A percentile compares a stretch with the other conserved stretches of the same genome.
Evolutionary conservation across 768 basidiomycete genomes (phyloP).

Genomic region (Boletus insuetus): DNA sequence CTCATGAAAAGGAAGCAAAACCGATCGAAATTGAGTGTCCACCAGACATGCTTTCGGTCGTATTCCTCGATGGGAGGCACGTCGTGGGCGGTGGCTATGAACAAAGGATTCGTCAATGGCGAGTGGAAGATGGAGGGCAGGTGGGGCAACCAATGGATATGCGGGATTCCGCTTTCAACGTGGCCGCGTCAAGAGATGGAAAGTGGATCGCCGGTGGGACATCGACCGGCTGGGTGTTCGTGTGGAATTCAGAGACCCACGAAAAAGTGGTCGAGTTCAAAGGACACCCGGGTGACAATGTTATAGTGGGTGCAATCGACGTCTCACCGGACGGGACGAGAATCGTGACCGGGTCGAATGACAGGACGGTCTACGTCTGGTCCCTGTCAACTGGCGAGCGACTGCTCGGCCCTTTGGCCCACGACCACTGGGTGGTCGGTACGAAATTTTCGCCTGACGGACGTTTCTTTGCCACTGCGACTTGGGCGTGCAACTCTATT

Average conservation of each 20-base stretch:
- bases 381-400: not conserved
- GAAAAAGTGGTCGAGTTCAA: not conserved
- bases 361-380: not conserved
- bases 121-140: not conserved
- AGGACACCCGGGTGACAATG: not conserved
- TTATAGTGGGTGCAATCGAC: not conserved
- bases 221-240: not conserved
- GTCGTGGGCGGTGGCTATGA: not conserved
- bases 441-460: conserved; percentile 1
- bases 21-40: not conserved
- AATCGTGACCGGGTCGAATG: not conserved
- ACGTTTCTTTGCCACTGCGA: not conserved
- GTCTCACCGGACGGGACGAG: not conserved
- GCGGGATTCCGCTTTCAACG: not conserved
- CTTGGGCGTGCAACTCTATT: too few relatives aligned
- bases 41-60: not conserved
- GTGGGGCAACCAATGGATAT: not conserved
- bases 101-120: not conserved
- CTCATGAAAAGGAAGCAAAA: too few relatives aligned
- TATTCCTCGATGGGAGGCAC: not conserved
- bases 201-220: not conserved
- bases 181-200: not conserved
- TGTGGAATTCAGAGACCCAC: conserved; percentile 2
- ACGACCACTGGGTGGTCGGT: not conserved
- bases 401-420: not conserved